These are phyloP conservation scores for Tilletia walkeri DNA, from an alignment of 1,284 basidiomycete genomes.

Conservation along the genomic window DNA sequence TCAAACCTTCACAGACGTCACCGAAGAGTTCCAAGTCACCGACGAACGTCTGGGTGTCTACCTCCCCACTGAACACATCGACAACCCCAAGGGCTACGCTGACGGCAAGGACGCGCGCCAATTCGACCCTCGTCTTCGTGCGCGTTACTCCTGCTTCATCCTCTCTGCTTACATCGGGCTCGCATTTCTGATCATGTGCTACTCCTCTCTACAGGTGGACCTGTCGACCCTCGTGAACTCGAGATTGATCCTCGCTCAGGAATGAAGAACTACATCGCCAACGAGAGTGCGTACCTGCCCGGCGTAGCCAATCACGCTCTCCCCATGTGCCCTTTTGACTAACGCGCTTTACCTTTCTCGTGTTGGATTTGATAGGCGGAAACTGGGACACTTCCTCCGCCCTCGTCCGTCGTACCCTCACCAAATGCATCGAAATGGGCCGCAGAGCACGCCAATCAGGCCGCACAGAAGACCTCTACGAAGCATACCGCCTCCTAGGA, in stretches of 20 bases:
- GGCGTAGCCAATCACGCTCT: background rate
- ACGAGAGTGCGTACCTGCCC: constrained; percentile 58
- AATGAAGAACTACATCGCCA: constrained; percentile 96
- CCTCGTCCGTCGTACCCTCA: constrained; percentile 74
- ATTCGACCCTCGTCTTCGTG: constrained; percentile 73
- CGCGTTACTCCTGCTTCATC: background rate
- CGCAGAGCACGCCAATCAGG: constrained; percentile 62
- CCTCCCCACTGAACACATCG: constrained; percentile 81
- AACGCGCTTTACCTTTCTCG: background rate
- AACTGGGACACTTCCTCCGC: constrained; percentile 84
- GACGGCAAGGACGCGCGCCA: constrained; percentile 74
- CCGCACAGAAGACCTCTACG: constrained; percentile 69
- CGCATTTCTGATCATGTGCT: background rate
- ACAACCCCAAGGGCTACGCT: constrained; percentile 60
- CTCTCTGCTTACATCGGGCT: no score
- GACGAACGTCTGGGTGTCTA: constrained; percentile 80
- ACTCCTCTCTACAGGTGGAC: constrained; percentile 57
- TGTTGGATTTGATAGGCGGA: constrained; percentile 50
- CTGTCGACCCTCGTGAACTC: constrained; percentile 74
- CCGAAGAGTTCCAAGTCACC: constrained; percentile 82
- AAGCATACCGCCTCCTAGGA: constrained; percentile 58
- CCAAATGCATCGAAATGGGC: constrained; percentile 67
- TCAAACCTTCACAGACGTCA: constrained; percentile 56
- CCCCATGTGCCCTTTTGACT: background rate
- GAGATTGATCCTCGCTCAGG: constrained; percentile 81